Conservation (phyloP, 1,284 basidiomycete species). For the Chalciporus piperatoides region DNA sequence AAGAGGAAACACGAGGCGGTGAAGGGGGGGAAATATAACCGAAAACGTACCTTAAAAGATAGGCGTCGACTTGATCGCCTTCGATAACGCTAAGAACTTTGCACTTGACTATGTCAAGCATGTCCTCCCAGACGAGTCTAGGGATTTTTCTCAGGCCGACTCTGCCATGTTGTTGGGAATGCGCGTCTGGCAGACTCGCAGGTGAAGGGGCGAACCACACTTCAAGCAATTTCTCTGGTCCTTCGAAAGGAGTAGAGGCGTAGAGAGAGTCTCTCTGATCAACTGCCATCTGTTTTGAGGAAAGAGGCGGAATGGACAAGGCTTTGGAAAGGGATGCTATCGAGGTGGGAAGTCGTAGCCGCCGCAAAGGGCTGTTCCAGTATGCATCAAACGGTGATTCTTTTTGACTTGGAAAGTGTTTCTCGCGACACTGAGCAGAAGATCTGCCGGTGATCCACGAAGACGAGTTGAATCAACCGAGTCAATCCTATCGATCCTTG, state of each 20-base stretch:
- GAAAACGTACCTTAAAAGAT: conserved; percentile 83
- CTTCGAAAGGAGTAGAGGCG: conserved; percentile 66
- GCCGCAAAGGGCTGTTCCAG: conserved; percentile 39
- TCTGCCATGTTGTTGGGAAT: conserved; percentile 38
- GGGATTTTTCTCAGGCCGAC: conserved; percentile 78
- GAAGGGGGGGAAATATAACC: conserved; percentile 3
- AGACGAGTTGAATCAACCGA: conserved; percentile 12
- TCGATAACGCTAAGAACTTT: conserved; percentile 91
- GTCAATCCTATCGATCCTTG: neutral
- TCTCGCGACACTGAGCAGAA: conserved; percentile 20
- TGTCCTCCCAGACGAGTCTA: conserved; percentile 87
- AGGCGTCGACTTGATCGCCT: conserved; percentile 89
- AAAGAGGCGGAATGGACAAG: neutral
- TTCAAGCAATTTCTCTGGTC: conserved; percentile 96
- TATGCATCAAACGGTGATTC: conserved; percentile 55
- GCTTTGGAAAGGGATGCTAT: conserved; percentile 47
- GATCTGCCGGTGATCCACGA: conserved; percentile 18
- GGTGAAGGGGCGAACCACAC: conserved; percentile 93
- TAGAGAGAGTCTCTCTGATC: conserved; percentile 34
- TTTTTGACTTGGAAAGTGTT: conserved; percentile 15
- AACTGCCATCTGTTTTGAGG: conserved; percentile 31
- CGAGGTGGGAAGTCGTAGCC: conserved; percentile 44
- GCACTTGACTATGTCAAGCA: conserved; percentile 97
- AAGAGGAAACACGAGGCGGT: neutral
- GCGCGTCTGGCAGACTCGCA: conserved; percentile 50